Evolutionary conservation across 257 asterid genomes (phyloP).

Genomic region (Linaria vulgaris): DNA sequence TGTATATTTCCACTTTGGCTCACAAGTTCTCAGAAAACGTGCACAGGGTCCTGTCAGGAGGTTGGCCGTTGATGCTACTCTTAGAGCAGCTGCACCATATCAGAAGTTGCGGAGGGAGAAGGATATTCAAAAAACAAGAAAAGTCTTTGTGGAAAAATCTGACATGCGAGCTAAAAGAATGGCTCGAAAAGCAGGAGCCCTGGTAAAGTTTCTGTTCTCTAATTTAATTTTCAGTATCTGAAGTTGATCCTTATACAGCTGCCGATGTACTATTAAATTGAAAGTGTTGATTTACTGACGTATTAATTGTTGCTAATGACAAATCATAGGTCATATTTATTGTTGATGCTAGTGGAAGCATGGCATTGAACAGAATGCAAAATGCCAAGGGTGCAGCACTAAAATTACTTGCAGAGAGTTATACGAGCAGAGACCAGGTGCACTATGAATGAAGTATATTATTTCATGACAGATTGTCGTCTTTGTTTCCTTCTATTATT

Average conservation of each 20-base stretch:
- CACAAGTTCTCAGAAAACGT: slow-evolving; percentile 28
- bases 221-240: neutral
- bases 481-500: neutral
- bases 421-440: slow-evolving; percentile 99
- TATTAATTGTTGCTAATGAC: neutral
- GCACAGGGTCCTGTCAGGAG: slow-evolving; percentile 94
- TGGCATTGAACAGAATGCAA: slow-evolving; percentile 99
- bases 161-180: slow-evolving; percentile 99
- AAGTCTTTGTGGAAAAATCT: slow-evolving; percentile 86
- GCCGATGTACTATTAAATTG: neutral
- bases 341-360: slow-evolving; percentile 99
- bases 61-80: slow-evolving; percentile 99
- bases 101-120: slow-evolving; percentile 92
- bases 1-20: slow-evolving; percentile 26
- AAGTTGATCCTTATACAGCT: neutral
- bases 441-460: slow-evolving; percentile 18
- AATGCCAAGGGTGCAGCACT: slow-evolving; percentile 99
- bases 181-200: slow-evolving; percentile 99
- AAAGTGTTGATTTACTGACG: neutral
- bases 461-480: neutral
- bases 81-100: slow-evolving; percentile 99
- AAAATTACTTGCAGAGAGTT: slow-evolving; percentile 92
- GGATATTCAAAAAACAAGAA: slow-evolving; percentile 61
- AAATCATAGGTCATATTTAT: slow-evolving; percentile 83
- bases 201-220: slow-evolving; percentile 50